A percentile compares a stretch with the other conserved stretches of the same genome.
These are phyloP conservation scores for Trichoderma harzianum DNA, from an alignment of 2,329 filamentous ascomycete genomes.

Conservation along the genomic window DNA sequence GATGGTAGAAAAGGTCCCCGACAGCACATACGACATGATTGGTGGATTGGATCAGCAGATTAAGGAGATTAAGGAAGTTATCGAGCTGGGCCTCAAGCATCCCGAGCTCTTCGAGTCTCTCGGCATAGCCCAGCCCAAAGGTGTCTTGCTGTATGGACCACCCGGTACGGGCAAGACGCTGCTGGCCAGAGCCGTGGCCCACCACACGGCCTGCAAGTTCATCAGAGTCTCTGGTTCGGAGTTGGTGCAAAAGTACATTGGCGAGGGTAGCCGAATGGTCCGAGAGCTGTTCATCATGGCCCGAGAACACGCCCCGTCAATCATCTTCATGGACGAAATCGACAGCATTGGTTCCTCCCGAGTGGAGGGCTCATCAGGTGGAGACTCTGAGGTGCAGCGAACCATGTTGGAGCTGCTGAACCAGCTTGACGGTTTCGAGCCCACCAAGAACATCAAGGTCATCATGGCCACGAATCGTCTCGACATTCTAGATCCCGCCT, in stretches of 20 bases:
- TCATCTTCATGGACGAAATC: conserved; percentile 99
- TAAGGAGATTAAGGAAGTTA: conserved; percentile 99
- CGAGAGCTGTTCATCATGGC: conserved; percentile 99
- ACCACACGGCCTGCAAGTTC: conserved; percentile 99
- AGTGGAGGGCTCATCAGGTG: conserved; percentile 91
- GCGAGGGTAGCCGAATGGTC: conserved; percentile 96
- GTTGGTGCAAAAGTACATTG: conserved; percentile 98
- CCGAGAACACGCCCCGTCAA: conserved; percentile 92
- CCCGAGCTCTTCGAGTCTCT: conserved; percentile 99
- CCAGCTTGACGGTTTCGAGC: conserved; percentile 97
- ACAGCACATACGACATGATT: conserved; percentile 99
- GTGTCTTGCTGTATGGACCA: conserved; percentile 92
- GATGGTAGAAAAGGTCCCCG: conserved; percentile 99
- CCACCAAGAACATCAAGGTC: conserved; percentile 99
- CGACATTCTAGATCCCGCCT: conserved; percentile 92
- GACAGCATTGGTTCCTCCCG: conserved; percentile 97
- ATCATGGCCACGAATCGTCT: conserved; percentile 99
- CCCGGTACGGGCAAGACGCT: conserved; percentile 97
- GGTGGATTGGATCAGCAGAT: conserved; percentile 98
- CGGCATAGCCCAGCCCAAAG: conserved; percentile 96
- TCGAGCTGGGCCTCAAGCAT: conserved; percentile 96
- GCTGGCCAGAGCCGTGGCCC: conserved; percentile 89
- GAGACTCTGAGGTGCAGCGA: conserved; percentile 95
- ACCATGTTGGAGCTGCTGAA: conserved; percentile 98
- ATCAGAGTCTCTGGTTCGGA: conserved; percentile 96